Evolutionary conservation across 2,329 filamentous ascomycete species (phyloP).

Genomic region (Exophiala bonariae): DNA sequence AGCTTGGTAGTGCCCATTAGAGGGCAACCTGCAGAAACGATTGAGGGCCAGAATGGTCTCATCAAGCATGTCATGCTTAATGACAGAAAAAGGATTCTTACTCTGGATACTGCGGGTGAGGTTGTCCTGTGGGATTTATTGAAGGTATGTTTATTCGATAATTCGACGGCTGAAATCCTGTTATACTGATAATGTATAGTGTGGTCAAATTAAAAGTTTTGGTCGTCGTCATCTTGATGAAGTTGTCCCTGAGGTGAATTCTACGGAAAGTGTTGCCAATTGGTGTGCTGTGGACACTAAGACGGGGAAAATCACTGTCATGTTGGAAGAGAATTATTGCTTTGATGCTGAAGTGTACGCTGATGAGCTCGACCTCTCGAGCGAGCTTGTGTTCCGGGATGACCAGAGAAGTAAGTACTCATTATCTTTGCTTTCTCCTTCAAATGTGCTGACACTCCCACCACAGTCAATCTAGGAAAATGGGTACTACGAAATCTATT

Average conservation of each 20-base stretch:
- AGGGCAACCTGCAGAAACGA: conserved; percentile 71
- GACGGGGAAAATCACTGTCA: conserved; percentile 86
- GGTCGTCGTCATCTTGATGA: conserved; percentile 93
- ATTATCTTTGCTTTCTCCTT: neutral
- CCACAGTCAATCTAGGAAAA: conserved; percentile 87
- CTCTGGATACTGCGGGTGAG: conserved; percentile 90
- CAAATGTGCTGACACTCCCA: neutral
- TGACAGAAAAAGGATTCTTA: conserved; percentile 84
- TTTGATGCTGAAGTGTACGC: conserved; percentile 98
- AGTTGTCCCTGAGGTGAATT: conserved; percentile 83
- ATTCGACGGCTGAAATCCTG: neutral
- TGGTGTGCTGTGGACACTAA: conserved; percentile 96
- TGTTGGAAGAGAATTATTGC: conserved; percentile 90
- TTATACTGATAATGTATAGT: conserved; percentile 52
- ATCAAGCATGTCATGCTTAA: conserved; percentile 93
- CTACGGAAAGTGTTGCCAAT: conserved; percentile 82
- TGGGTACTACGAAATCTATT: conserved; percentile 96
- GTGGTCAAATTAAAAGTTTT: conserved; percentile 84
- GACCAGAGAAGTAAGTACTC: conserved; percentile 79
- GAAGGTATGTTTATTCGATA: conserved; percentile 56
- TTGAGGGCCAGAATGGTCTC: conserved; percentile 91
- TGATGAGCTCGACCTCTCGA: conserved; percentile 76
- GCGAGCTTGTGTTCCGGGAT: conserved; percentile 78
- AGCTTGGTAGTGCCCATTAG: conserved; percentile 62
- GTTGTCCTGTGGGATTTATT: conserved; percentile 94